Base-by-base conservation (phyloP, 1,139 yeast genomes). In the Yamadazyma spencermartinsiae region DNA sequence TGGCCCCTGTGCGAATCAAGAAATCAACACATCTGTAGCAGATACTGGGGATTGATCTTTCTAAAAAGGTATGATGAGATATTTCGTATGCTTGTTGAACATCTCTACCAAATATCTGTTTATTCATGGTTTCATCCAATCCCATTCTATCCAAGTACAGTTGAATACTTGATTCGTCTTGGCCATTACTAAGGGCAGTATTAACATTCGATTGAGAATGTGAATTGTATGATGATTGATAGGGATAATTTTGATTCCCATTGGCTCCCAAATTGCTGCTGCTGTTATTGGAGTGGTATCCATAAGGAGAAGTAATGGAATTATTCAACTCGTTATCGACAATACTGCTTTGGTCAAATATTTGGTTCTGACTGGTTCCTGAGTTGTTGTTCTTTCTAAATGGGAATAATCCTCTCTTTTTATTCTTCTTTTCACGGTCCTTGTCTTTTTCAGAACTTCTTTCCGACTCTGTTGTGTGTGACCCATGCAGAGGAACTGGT, bases 11-110 rank as follows among this genome's bases (percentile, higher is more conserved):
- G 34, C 70, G 74, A 38, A 76, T 73, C 35, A 92, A 68, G 50
- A 75, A 85, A 43, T 81, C 87, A 32, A 92, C 59, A 54, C 96
- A 88, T 43, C 96, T 68, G 53, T 66, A 85, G 16, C 88, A 77
- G 9, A 92, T 79, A 33, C 92, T 80, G 1, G 98, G 98, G 9
- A 92, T 78, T 12, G 50, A 52, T 25, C 57, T 56, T 1, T 76
- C 78, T 40, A 67, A 68, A 33, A 72, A 63, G 4, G 55, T 64
- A 46, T 65, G 76, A 27, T 68, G 75, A 28, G 82, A 82, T 33
- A 74, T 56, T 33, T 66, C 63, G 36, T 74, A 63, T 0, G 86
- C 83, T 18, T 69, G 74, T 3, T 63, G 65, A 16, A 90, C 52
- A 1, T 84, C 77, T 14, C 81, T 68, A 0, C 95, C 95, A 63